phyloP scores from a whole-genome alignment of 2,329 filamentous ascomycete genomes.

The Nothopassalora personata region DNA sequence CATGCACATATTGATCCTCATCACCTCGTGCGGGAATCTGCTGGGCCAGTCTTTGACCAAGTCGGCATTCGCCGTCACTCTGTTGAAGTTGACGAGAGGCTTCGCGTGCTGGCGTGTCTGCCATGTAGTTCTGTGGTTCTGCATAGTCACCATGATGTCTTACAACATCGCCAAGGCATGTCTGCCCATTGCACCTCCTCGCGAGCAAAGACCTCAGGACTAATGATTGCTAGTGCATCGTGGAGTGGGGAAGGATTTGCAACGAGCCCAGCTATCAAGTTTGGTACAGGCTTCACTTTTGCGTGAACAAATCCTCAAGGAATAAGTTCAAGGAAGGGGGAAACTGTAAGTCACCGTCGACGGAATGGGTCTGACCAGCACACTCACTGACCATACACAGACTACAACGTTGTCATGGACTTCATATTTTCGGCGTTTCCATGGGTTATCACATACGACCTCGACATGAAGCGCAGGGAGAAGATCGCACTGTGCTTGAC shows the following conservation, averaged over 20 bases:
- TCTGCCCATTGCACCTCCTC: not conserved
- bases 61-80: slow-evolving; percentile 37
- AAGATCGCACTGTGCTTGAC: slow-evolving; percentile 49
- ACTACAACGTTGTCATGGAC: slow-evolving; percentile 52
- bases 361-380: not conserved
- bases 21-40: slow-evolving; percentile 37
- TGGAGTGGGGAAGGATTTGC: slow-evolving; percentile 49
- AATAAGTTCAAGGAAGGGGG: slow-evolving; percentile 48
- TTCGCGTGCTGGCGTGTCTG: slow-evolving; percentile 18
- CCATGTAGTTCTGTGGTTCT: slow-evolving; percentile 43
- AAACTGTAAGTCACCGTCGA: slow-evolving; percentile 38
- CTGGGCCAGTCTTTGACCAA: slow-evolving; percentile 36
- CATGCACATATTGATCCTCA: slow-evolving; percentile 51
- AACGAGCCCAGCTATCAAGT: slow-evolving; percentile 40
- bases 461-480: slow-evolving; percentile 46
- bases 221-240: slow-evolving; percentile 30
- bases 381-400: slow-evolving; percentile 28
- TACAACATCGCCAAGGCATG: slow-evolving; percentile 44
- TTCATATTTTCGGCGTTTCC: slow-evolving; percentile 48
- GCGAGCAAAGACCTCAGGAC: not conserved
- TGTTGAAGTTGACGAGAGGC: slow-evolving; percentile 41
- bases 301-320: slow-evolving; percentile 37
- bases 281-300: slow-evolving; percentile 47
- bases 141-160: slow-evolving; percentile 46
- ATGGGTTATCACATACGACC: slow-evolving; percentile 46